These are phyloP conservation scores for Fraxinus americana DNA, from an alignment of 257 asterid species.

Conservation along the genomic window DNA sequence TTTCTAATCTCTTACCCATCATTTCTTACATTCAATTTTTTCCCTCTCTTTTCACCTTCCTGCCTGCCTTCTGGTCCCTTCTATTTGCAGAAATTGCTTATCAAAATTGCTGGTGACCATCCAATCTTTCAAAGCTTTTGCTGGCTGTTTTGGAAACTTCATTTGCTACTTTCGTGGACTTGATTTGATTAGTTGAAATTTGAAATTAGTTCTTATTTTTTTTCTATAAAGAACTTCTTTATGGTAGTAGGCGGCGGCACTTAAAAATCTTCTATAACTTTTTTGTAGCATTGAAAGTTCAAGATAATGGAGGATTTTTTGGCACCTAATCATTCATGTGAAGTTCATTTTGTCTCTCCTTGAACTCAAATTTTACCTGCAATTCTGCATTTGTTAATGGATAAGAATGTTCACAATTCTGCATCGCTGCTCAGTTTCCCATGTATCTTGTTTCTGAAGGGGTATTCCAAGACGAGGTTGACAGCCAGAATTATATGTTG, in stretches of 20 bases:
- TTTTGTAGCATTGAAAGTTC: background rate
- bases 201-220: too few species aligned
- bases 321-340: background rate
- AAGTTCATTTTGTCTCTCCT: background rate
- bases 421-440: background rate
- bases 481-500: background rate
- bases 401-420: background rate
- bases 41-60: background rate
- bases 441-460: background rate
- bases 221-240: too few species aligned
- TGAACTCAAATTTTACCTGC: background rate
- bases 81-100: background rate
- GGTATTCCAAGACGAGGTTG: background rate
- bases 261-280: too few species aligned
- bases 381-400: background rate
- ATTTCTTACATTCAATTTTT: background rate
- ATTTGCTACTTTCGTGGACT: background rate
- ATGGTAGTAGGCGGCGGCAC: too few species aligned
- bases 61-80: background rate
- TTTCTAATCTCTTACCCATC: background rate
- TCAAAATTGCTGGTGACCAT: background rate
- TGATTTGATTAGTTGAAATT: background rate
- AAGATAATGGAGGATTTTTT: too few species aligned
- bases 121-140: background rate
- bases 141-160: background rate